phyloP scores from a whole-genome alignment of 2,329 filamentous ascomycete genomes.

The Aspergillus vadensis region DNA sequence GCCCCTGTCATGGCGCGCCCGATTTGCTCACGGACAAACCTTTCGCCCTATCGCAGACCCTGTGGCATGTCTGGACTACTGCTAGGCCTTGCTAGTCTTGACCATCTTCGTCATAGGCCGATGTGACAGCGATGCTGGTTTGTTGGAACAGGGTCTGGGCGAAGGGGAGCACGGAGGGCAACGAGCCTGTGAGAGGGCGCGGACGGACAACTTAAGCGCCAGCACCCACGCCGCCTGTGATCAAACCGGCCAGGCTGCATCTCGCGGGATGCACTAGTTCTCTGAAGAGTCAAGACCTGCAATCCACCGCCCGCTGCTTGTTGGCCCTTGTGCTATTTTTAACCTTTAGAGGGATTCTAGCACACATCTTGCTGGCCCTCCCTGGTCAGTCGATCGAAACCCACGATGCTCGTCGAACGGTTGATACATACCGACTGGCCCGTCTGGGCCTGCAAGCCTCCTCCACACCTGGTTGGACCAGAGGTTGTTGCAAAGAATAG shows the following conservation, averaged over 20 bases:
- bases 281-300: constrained; percentile 21
- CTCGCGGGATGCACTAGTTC: constrained; percentile 14
- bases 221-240: constrained; percentile 34
- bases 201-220: constrained; percentile 31
- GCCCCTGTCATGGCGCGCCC: background rate
- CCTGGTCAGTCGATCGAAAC: constrained; percentile 21
- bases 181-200: constrained; percentile 20
- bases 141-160: constrained; percentile 2
- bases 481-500: constrained; percentile 34
- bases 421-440: constrained; percentile 13
- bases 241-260: constrained; percentile 33
- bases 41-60: background rate
- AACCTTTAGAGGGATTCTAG: background rate
- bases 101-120: constrained; percentile 7
- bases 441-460: constrained; percentile 15
- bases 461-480: constrained; percentile 21
- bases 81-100: constrained; percentile 7
- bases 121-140: constrained; percentile 22
- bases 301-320: constrained; percentile 12
- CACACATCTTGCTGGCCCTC: constrained; percentile 12
- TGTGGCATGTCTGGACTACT: constrained; percentile 12
- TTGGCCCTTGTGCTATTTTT: constrained; percentile 23
- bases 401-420: constrained; percentile 15
- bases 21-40: background rate
- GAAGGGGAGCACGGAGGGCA: constrained; percentile 7